These are phyloP conservation scores for Yamadazyma insecticola DNA, from an alignment of 805 yeast genomes.

Conservation along the genomic window DNA sequence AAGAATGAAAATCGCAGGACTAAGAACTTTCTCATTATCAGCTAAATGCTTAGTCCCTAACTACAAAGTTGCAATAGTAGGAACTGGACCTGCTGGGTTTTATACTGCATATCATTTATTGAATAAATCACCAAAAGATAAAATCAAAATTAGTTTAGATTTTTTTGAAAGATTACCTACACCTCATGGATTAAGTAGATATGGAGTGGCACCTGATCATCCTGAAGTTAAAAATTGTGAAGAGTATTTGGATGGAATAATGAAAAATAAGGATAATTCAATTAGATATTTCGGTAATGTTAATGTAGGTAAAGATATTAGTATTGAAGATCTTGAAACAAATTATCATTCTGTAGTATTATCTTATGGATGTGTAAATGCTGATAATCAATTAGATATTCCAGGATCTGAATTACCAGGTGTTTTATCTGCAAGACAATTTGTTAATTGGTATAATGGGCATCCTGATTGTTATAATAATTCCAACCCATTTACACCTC, in stretches of 20 bases:
- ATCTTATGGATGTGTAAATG: conserved; percentile 75
- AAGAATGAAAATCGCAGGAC: too few species aligned
- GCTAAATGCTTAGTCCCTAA: conserved; percentile 6
- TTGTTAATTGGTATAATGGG: conserved; percentile 97
- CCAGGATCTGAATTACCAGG: conserved; percentile 61
- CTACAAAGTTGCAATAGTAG: conserved; percentile 67
- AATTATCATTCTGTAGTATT: conserved; percentile 71
- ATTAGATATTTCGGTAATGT: conserved; percentile 67
- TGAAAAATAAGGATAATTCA: conserved; percentile 19
- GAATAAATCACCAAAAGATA: conserved; percentile 35
- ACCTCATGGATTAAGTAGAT: conserved; percentile 88
- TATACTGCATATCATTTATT: conserved; percentile 78
- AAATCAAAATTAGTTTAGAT: conserved; percentile 45
- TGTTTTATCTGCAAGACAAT: conserved; percentile 74
- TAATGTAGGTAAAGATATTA: conserved; percentile 58
- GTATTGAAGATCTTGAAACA: conserved; percentile 43
- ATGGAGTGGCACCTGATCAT: conserved; percentile 99
- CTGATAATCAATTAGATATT: conserved; percentile 50
- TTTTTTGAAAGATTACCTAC: conserved; percentile 82
- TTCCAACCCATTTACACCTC: conserved; percentile 23
- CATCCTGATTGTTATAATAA: conserved; percentile 55
- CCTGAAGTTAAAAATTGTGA: conserved; percentile 89
- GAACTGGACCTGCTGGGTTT: conserved; percentile 96
- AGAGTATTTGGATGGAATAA: conserved; percentile 60
- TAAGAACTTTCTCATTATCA: too few species aligned